A percentile compares a stretch with the other conserved stretches of the same genome.
Conservation (phyloP, 345 rosid genomes). For the Mercurialis annua region DNA sequence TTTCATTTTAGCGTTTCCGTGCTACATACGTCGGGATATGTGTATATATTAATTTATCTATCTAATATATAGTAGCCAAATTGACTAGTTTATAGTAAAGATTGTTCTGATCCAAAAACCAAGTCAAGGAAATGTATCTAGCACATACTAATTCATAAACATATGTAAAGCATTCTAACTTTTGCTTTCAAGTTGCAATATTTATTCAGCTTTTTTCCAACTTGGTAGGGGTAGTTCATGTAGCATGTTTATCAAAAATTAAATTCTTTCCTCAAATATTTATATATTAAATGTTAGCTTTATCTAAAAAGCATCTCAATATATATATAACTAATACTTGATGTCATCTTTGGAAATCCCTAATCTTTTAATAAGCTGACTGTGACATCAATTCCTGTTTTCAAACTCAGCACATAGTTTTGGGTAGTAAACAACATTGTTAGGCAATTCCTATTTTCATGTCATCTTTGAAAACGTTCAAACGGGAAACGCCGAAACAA, state of each 20-base stretch:
- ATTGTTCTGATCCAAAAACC: not conserved
- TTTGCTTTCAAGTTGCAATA: conserved; percentile 21
- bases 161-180: not conserved
- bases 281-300: not conserved
- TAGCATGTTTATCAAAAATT: not conserved
- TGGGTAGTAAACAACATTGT: not conserved
- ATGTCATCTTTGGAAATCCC: not conserved
- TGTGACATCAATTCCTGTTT: conserved; percentile 1
- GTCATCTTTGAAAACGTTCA: no score
- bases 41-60: not conserved
- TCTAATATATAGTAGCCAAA: conserved; percentile 5
- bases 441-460: not conserved
- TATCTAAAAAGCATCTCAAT: not conserved
- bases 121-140: conserved; percentile 21
- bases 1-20: no score
- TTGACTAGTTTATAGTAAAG: conserved; percentile 15
- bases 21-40: no score
- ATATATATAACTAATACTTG: not conserved
- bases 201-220: conserved; percentile 5
- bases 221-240: not conserved
- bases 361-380: not conserved
- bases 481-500: no score
- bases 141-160: not conserved
- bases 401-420: conserved; percentile 17
- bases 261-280: not conserved